phyloP scores from a whole-genome alignment of 2,329 filamentous ascomycete species.

The Ascochyta pisi region DNA sequence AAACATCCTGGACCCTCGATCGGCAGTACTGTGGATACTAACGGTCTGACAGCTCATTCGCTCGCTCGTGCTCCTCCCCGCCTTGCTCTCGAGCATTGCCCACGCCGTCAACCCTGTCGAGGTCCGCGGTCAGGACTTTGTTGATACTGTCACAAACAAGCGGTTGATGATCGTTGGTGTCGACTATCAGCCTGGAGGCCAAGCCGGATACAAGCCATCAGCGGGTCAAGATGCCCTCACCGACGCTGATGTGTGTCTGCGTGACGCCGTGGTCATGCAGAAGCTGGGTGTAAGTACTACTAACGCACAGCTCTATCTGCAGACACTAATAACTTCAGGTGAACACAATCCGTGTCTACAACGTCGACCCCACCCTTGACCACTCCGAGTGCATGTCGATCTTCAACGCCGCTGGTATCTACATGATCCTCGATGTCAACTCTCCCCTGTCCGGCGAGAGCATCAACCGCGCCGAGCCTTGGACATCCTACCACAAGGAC shows the following conservation, averaged over 20 bases:
- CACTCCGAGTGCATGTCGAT: conserved; percentile 69
- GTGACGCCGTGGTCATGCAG: conserved; percentile 70
- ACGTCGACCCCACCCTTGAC: conserved; percentile 64
- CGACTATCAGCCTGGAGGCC: conserved; percentile 67
- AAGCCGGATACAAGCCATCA: conserved; percentile 62
- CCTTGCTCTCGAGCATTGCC: conserved; percentile 52
- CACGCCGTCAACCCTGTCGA: conserved; percentile 63
- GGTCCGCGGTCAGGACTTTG: conserved; percentile 66
- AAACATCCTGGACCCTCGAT: conserved; percentile 7
- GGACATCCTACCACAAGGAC: conserved; percentile 60
- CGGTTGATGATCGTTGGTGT: conserved; percentile 69
- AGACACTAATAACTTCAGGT: conserved; percentile 33
- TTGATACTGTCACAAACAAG: conserved; percentile 64
- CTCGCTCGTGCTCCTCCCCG: conserved; percentile 35
- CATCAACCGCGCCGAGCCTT: conserved; percentile 63
- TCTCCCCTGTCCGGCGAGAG: conserved; percentile 63
- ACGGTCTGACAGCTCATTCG: conserved; percentile 34
- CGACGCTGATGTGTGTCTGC: conserved; percentile 63
- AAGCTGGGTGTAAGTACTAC: conserved; percentile 56
- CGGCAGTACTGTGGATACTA: conserved; percentile 17
- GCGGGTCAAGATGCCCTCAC: conserved; percentile 62
- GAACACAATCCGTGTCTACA: conserved; percentile 72
- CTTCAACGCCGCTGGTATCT: conserved; percentile 71
- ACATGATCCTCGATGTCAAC: conserved; percentile 71
- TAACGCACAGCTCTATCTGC: background rate